Evolutionary conservation across 2,329 filamentous ascomycete species (phyloP).

Genomic region (Colletotrichum zoysiae): DNA sequence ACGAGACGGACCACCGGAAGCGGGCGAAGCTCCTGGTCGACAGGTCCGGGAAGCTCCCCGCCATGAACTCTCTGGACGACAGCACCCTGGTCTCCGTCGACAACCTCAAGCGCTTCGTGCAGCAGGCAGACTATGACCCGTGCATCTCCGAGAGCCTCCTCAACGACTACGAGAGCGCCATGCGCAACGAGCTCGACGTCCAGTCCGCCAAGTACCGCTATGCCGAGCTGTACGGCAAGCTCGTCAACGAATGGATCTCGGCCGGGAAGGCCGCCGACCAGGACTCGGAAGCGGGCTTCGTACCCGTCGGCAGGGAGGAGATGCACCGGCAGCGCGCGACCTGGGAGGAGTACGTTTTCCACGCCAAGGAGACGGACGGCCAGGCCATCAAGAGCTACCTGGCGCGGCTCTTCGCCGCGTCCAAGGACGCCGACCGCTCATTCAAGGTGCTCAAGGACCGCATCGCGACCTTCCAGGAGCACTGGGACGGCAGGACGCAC

Average conservation of each 20-base stretch:
- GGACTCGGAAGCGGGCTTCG: conserved; percentile 54
- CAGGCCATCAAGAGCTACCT: conserved; percentile 63
- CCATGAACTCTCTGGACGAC: conserved; percentile 48
- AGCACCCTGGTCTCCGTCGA: conserved; percentile 49
- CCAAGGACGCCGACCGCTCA: conserved; percentile 55
- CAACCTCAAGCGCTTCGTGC: conserved; percentile 64
- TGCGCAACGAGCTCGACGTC: conserved; percentile 61
- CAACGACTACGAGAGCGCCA: conserved; percentile 58
- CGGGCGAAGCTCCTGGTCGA: conserved; percentile 52
- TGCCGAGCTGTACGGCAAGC: conserved; percentile 66
- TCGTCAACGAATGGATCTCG: conserved; percentile 67
- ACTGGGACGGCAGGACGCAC: conserved; percentile 46
- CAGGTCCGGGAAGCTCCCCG: conserved; percentile 51
- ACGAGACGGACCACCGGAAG: conserved; percentile 46
- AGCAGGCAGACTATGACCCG: conserved; percentile 66
- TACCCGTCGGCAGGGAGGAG: conserved; percentile 63
- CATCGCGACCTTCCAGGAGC: conserved; percentile 53
- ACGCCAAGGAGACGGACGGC: conserved; percentile 58
- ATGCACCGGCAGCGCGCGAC: conserved; percentile 64
- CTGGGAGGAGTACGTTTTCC: conserved; percentile 71
- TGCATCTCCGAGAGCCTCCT: conserved; percentile 63
- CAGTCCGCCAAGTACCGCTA: conserved; percentile 67
- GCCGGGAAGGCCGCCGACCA: conserved; percentile 49
- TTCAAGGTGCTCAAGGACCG: conserved; percentile 56
- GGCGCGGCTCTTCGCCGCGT: conserved; percentile 59